Evolutionary conservation across 2,329 filamentous ascomycete species (phyloP), one percentile per base, ranked within the genome.

Genomic region (Fusarium guadeloupense): DNA sequence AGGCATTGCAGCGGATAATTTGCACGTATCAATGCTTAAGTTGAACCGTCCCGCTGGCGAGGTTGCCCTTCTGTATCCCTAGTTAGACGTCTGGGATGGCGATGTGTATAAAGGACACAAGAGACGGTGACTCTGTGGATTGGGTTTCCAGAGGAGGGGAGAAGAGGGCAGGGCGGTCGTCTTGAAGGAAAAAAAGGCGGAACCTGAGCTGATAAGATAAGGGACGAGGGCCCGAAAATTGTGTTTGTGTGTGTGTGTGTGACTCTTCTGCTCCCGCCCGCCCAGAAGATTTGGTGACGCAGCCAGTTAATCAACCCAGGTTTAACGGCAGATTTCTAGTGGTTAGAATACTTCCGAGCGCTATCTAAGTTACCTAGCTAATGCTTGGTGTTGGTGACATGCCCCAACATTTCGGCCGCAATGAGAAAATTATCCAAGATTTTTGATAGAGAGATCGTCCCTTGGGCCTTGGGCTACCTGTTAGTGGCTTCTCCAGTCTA

Each of bases 1-100:
- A 71, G 75, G 76, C 77, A 78, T 78, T 64, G 69, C 61, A 59
- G 68, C 62, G 66, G 66, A 64, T 60, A 59, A 64, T 67, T 59
- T 67, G 67, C 62, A 67, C 68, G 68, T 67, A 66, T 74, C 73
- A 75, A 76, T 75, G 72, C 73, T 66, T 62, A 47, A 63, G 60
- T 66, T 61, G 71, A 73, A 72, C 74, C 67, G 73, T 73, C 70
- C 71, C 71, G 70, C 71, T 69, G 72, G 69, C 70, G 72, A 68
- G 68, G 67, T 72, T 64, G 69, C 72, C 62, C 67, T 71, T 67
- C 50, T 60, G 58, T 53, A 49, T 69, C 59, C 70, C 74, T 43
- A 69, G 71, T 74, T 72, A 71, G 68, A 62, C 59, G 59, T 66
- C 53, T 69, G 50, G 59, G 63, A 54, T 58, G 31, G 61, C 58